A percentile compares a stretch with the other conserved stretches of the same genome.
These are phyloP conservation scores for Prunus yedoensis DNA, from an alignment of 331 rosid species.

Conservation along the genomic window DNA sequence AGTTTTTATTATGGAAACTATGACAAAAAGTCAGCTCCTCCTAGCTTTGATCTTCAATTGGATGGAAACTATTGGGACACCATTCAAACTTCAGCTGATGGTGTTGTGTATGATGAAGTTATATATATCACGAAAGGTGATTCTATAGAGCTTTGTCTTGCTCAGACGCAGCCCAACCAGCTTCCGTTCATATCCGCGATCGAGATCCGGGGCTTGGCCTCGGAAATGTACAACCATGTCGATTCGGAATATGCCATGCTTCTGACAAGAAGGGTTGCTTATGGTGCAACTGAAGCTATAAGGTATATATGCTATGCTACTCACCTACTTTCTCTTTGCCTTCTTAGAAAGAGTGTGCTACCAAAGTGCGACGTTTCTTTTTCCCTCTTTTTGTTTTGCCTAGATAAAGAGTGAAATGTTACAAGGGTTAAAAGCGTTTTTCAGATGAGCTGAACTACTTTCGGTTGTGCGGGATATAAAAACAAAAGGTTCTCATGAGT, in stretches of 20 bases:
- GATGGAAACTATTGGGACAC: conserved; percentile 44
- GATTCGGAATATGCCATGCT: conserved; percentile 29
- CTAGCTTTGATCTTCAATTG: conserved; percentile 42
- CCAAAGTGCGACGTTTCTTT: too few species aligned
- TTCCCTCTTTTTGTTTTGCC: too few species aligned
- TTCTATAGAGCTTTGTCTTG: conserved; percentile 43
- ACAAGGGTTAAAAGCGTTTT: too few species aligned
- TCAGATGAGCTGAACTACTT: too few species aligned
- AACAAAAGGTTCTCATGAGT: too few species aligned
- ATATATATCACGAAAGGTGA: conserved; percentile 21
- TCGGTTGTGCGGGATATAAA: too few species aligned
- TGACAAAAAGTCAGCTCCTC: conserved; percentile 43
- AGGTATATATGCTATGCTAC: not conserved
- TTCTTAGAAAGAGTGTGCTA: too few species aligned
- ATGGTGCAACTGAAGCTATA: conserved; percentile 25
- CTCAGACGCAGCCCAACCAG: conserved; percentile 42
- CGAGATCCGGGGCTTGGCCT: conserved; percentile 39
- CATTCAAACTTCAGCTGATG: not conserved
- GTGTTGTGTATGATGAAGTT: not conserved
- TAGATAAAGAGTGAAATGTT: too few species aligned
- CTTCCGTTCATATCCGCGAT: conserved; percentile 49
- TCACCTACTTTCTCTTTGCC: too few species aligned
- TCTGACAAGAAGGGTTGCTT: conserved; percentile 36
- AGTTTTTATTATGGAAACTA: conserved; percentile 53
- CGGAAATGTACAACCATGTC: conserved; percentile 36